phyloP scores from a whole-genome alignment of 352 stramenopile genomes.

The Phytophthora sansomeana region DNA sequence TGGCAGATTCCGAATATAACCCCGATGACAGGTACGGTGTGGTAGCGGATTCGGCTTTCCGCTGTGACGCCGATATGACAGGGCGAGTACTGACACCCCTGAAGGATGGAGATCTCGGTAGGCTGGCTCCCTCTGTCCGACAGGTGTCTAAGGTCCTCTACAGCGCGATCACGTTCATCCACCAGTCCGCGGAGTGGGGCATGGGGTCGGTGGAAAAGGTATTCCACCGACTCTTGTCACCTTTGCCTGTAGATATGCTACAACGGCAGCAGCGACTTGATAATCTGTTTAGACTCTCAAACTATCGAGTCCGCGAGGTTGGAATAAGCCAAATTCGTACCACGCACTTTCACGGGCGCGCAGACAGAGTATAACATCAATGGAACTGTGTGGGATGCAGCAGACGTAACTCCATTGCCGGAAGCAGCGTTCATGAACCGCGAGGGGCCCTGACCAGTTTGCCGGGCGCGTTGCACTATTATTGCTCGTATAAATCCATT shows the following conservation, averaged over 20 bases:
- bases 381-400: no score
- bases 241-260: background rate
- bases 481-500: no score
- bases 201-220: constrained; percentile 14
- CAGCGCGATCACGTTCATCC: background rate
- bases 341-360: background rate
- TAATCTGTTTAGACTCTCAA: background rate
- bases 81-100: constrained; percentile 4
- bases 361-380: background rate
- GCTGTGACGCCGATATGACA: background rate
- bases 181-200: constrained; percentile 3
- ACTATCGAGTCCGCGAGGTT: background rate
- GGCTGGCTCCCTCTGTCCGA: background rate
- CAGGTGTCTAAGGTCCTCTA: background rate
- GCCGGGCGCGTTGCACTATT: no score
- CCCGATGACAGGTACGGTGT: constrained; percentile 3
- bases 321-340: background rate
- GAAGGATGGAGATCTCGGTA: background rate
- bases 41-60: constrained; percentile 10
- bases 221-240: background rate
- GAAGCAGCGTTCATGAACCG: no score
- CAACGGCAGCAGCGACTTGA: background rate
- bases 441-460: no score
- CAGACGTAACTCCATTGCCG: no score
- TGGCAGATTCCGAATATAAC: background rate